phyloP scores from a whole-genome alignment of 441 rosid species.

The Euphorbia schlechtendalii region DNA sequence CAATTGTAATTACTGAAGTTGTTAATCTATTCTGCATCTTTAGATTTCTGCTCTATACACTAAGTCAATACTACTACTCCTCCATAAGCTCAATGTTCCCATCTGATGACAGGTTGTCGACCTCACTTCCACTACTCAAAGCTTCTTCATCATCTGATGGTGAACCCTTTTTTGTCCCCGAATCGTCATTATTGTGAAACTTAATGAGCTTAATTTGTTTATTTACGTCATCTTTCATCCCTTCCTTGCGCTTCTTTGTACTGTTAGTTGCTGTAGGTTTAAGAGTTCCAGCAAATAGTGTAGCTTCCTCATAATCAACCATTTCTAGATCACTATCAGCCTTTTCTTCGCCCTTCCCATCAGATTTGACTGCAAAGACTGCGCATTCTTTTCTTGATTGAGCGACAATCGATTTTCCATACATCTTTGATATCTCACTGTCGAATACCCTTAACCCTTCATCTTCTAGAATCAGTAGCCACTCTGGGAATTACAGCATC shows the following conservation, averaged over 20 bases:
- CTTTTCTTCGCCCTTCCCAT: slow-evolving; percentile 20
- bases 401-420: slow-evolving; percentile 41
- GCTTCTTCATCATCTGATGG: slow-evolving; percentile 27
- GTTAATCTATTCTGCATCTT: not conserved
- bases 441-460: slow-evolving; percentile 54
- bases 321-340: slow-evolving; percentile 35
- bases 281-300: slow-evolving; percentile 15
- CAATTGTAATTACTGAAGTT: not conserved
- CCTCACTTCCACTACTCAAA: slow-evolving; percentile 41
- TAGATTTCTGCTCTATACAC: not conserved
- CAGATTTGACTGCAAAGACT: slow-evolving; percentile 16
- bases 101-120: slow-evolving; percentile 26
- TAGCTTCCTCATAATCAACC: slow-evolving; percentile 31
- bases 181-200: slow-evolving; percentile 27
- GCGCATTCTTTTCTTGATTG: slow-evolving; percentile 36
- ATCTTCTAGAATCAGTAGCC: slow-evolving; percentile 56
- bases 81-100: slow-evolving; percentile 37
- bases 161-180: slow-evolving; percentile 24
- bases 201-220: slow-evolving; percentile 41
- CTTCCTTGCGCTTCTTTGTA: slow-evolving; percentile 66
- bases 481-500: slow-evolving; percentile 39
- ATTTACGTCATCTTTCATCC: slow-evolving; percentile 31
- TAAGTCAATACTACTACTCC: slow-evolving; percentile 27
- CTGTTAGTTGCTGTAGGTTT: slow-evolving; percentile 18
- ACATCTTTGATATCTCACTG: slow-evolving; percentile 34